phyloP scores from a whole-genome alignment of 306 rosid species.

The Luffa aegyptiaca region DNA sequence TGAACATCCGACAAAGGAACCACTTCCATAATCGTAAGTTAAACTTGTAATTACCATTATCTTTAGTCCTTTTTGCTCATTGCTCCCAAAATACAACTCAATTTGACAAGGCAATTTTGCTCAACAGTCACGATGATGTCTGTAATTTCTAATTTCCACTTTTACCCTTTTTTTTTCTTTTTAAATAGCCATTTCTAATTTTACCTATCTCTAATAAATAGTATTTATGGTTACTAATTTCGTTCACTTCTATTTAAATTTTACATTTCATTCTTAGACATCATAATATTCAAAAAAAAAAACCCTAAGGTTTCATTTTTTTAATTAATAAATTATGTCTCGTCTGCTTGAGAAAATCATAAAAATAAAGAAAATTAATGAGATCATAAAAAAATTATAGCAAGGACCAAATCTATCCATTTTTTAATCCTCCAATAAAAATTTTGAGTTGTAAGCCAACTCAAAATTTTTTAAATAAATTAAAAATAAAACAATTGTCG shows the following conservation, averaged over 20 bases:
- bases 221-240: neutral
- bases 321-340: too few species aligned
- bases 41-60: slow-evolving; percentile 17
- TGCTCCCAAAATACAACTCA: slow-evolving; percentile 12
- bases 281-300: too few species aligned
- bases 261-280: too few species aligned
- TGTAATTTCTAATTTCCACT: neutral
- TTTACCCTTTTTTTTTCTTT: neutral
- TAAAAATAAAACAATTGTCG: too few species aligned
- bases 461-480: too few species aligned
- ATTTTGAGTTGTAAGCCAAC: too few species aligned
- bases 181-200: neutral
- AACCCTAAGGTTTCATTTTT: too few species aligned
- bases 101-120: neutral
- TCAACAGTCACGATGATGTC: neutral
- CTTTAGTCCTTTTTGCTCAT: neutral
- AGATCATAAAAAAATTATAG: too few species aligned
- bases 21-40: slow-evolving; percentile 60
- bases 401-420: too few species aligned
- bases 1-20: slow-evolving; percentile 72
- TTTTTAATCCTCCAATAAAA: too few species aligned
- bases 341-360: too few species aligned
- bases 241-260: neutral
- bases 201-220: neutral
- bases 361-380: too few species aligned